Base-by-base conservation (phyloP, 2,329 filamentous ascomycete species). In the Scedosporium aurantiacum region DNA sequence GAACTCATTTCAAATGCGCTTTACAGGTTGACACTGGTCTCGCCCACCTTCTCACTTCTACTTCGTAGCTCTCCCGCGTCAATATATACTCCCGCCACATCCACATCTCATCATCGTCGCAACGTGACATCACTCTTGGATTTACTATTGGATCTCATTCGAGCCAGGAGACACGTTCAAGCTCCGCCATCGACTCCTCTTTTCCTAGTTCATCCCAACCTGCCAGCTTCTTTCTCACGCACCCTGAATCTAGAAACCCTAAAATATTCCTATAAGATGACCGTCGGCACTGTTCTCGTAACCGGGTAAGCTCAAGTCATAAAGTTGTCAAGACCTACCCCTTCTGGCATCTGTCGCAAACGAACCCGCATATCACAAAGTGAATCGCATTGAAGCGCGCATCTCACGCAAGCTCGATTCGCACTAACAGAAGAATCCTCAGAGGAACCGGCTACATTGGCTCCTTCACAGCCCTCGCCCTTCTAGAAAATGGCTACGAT, bases 361-460 rank as follows among this genome's bases (percentile, higher is more conserved):
- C 60, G 41, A 47, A 52, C 21, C 7, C 40, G 16, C 41, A 45
- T 27, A 47, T 50, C 47, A 18, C 47, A 25, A 37, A n/a, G n/a
- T 45, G 41, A 57, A 50, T 18, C 32, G 14, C n/a, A n/a, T 54
- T 23, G 18, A 56, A 23, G 27, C 52, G 27, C 21, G 23, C 23
- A 32, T 16, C 21, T 21, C 23, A 7, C 52, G 52, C 14, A 32
- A 56, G 21, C 27, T 56, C 52, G 23, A 66, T 59, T 61, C 52
- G 66, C 63, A 64, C 68, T 70, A 63, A 71, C 64, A 57, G 54
- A 23, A 41, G 57, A 18, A 23, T 62, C 56, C 47, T 67, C 73
- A 97, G 94, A 83, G 94, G 94, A 71, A 96, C 92, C 66, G 94
- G 94, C 79, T 99, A 99, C 82, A 99, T 99, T 76, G 94, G 94